Conservation (phyloP, 139 green algal genomes). For the Nannochloris sp. region DNA sequence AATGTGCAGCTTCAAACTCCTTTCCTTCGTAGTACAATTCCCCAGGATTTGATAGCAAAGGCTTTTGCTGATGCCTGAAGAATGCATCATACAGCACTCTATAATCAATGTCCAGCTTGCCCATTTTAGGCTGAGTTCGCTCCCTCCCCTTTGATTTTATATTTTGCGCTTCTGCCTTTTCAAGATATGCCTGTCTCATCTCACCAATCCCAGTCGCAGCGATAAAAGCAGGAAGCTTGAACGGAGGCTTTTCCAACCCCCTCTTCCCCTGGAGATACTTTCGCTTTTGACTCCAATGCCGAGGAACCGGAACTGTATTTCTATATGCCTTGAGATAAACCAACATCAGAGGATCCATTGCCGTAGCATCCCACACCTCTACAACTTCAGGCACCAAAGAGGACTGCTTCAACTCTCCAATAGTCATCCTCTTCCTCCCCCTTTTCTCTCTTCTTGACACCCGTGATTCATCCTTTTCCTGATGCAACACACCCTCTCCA, state of each 20-base stretch:
- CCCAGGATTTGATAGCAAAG: constrained; percentile 70
- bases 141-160: constrained; percentile 69
- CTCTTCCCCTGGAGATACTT: constrained; percentile 90
- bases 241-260: constrained; percentile 97
- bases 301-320: constrained; percentile 88
- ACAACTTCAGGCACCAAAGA: constrained; percentile 86
- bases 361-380: constrained; percentile 95
- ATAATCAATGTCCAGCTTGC: constrained; percentile 97
- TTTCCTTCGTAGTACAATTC: constrained; percentile 99
- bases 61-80: constrained; percentile 96
- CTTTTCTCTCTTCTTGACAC: constrained; percentile 77
- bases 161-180: constrained; percentile 76
- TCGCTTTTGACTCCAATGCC: constrained; percentile 96
- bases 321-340: constrained; percentile 89
- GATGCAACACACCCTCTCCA: constrained; percentile 15
- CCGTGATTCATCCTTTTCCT: constrained; percentile 33
- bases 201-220: constrained; percentile 90
- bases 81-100: constrained; percentile 97
- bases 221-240: constrained; percentile 97
- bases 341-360: constrained; percentile 79
- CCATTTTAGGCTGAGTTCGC: constrained; percentile 82
- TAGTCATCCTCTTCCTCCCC: constrained; percentile 59
- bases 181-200: constrained; percentile 84
- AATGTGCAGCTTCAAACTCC: constrained; percentile 46
- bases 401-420: constrained; percentile 83